Conservation (phyloP, 768 basidiomycete genomes). For the Crucibulum laeve region DNA sequence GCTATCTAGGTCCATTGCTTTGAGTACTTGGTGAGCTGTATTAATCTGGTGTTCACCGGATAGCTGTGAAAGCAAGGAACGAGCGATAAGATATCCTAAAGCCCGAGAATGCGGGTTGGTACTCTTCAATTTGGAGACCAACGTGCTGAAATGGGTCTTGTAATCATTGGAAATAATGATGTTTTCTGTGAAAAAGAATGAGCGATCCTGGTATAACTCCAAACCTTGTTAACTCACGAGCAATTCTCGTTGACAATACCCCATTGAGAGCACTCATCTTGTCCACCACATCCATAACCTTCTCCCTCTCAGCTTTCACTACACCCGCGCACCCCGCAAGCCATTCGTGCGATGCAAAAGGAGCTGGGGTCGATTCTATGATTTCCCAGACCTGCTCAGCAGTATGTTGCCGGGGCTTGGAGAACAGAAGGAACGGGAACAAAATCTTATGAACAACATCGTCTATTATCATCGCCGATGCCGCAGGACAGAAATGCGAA, state of each 20-base stretch:
- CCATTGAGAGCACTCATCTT: constrained; percentile 51
- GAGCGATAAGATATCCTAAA: constrained; percentile 58
- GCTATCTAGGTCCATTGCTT: constrained; percentile 38
- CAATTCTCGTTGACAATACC: constrained; percentile 54
- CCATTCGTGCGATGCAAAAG: constrained; percentile 33
- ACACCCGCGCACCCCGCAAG: constrained; percentile 51
- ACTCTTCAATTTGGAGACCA: constrained; percentile 51
- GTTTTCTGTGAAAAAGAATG: constrained; percentile 43
- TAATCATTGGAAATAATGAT: constrained; percentile 49
- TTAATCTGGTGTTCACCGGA: constrained; percentile 58
- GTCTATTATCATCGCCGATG: constrained; percentile 18
- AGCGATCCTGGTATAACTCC: constrained; percentile 1
- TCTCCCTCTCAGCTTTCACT: constrained; percentile 29
- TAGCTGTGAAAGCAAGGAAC: constrained; percentile 51
- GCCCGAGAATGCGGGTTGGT: constrained; percentile 46
- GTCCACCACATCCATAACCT: constrained; percentile 26
- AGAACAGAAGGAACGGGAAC: constrained; percentile 72
- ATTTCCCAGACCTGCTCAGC: constrained; percentile 68
- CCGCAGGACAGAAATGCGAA: constrained; percentile 33
- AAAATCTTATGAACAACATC: constrained; percentile 48
- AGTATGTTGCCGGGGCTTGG: constrained; percentile 66
- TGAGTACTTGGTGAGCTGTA: constrained; percentile 44
- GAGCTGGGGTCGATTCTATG: constrained; percentile 25
- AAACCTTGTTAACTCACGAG: constrained; percentile 39
- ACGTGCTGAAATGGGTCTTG: constrained; percentile 34